These are phyloP conservation scores for Dryas integrifolia DNA, from an alignment of 331 rosid genomes.

Conservation along the genomic window DNA sequence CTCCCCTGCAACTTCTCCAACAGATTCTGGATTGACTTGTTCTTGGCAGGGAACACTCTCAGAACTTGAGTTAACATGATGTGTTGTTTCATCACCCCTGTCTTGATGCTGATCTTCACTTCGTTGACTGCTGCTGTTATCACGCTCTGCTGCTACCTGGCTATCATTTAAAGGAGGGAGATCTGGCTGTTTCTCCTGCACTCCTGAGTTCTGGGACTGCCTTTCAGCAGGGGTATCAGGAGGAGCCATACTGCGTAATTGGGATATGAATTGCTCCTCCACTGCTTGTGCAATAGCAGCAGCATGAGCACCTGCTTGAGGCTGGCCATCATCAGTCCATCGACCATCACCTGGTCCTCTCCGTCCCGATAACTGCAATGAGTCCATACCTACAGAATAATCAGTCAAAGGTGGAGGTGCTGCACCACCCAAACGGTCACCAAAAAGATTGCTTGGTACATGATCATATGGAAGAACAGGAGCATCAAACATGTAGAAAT, in stretches of 20 bases:
- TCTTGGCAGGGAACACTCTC: slow-evolving; percentile 45
- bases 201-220: slow-evolving; percentile 55
- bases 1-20: slow-evolving; percentile 46
- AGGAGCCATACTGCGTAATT: slow-evolving; percentile 54
- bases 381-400: slow-evolving; percentile 92
- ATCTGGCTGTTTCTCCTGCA: slow-evolving; percentile 60
- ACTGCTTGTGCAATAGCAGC: slow-evolving; percentile 87
- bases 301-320: slow-evolving; percentile 84
- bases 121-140: slow-evolving; percentile 50
- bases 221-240: slow-evolving; percentile 53
- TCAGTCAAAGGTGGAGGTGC: slow-evolving; percentile 95
- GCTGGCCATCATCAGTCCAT: slow-evolving; percentile 99
- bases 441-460: slow-evolving; percentile 64
- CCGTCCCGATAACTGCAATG: slow-evolving; percentile 77
- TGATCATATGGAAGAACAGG: slow-evolving; percentile 88
- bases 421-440: slow-evolving; percentile 73
- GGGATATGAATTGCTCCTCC: slow-evolving; percentile 75
- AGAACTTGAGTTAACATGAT: slow-evolving; percentile 42
- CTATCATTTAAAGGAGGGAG: slow-evolving; percentile 56
- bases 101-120: slow-evolving; percentile 62
- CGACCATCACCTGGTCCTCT: slow-evolving; percentile 87
- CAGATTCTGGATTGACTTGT: slow-evolving; percentile 56
- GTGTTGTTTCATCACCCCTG: slow-evolving; percentile 46
- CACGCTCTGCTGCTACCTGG: slow-evolving; percentile 43
- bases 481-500: slow-evolving; percentile 95